Evolutionary conservation across 306 rosid species (phyloP).

Genomic region (Citrullus colocynthis): DNA sequence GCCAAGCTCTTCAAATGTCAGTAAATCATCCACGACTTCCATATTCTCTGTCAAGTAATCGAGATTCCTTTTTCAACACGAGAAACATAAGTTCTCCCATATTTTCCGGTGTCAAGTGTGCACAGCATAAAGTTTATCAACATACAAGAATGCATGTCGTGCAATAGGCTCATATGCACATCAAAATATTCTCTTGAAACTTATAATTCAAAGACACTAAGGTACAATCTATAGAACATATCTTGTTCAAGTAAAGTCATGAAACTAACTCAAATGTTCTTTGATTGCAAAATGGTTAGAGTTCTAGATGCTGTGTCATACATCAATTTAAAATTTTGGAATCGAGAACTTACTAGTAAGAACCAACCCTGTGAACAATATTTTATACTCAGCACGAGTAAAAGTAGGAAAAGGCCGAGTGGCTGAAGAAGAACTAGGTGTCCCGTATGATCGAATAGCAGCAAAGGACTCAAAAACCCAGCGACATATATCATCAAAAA

Average conservation of each 20-base stretch:
- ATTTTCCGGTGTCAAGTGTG: background rate
- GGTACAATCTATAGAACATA: background rate
- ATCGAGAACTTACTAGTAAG: conserved; percentile 45
- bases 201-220: background rate
- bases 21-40: conserved; percentile 80
- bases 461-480: conserved; percentile 60
- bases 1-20: conserved; percentile 76
- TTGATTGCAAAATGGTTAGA: background rate
- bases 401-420: conserved; percentile 49
- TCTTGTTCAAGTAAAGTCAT: background rate
- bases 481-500: conserved; percentile 40
- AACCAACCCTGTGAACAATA: conserved; percentile 57
- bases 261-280: background rate
- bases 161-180: background rate
- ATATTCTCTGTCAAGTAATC: conserved; percentile 54
- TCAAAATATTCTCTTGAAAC: background rate
- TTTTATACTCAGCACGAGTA: conserved; percentile 23
- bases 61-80: background rate
- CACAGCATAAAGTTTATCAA: background rate
- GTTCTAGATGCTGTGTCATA: background rate
- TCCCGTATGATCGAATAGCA: conserved; percentile 28
- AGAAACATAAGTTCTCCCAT: background rate
- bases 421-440: conserved; percentile 36
- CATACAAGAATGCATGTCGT: background rate
- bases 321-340: background rate